These are phyloP conservation scores for Penicillium sp. DNA, from an alignment of 2,329 filamentous ascomycete genomes.

Conservation along the genomic window DNA sequence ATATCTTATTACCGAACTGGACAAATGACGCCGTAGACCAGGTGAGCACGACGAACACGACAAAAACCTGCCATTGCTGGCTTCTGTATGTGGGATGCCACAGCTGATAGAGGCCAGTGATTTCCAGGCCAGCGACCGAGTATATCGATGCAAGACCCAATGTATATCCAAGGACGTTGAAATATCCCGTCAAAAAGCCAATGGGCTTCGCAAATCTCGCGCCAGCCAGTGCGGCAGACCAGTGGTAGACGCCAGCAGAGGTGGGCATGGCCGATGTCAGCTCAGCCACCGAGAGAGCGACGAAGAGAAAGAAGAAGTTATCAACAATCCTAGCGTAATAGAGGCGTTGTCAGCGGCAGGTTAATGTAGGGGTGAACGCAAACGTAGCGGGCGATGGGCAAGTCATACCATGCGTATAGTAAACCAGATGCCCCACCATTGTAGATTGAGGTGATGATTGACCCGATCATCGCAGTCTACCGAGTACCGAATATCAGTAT, in stretches of 20 bases:
- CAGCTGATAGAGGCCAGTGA: constrained; percentile 11
- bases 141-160: constrained; percentile 10
- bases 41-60: constrained; percentile 10
- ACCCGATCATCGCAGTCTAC: constrained; percentile 11
- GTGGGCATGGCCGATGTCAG: constrained; percentile 13
- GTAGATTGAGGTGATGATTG: constrained; percentile 10
- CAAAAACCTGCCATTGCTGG: constrained; percentile 9
- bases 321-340: constrained; percentile 6
- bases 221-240: constrained; percentile 10
- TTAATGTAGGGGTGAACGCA: not conserved
- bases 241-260: constrained; percentile 10
- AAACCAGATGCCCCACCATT: constrained; percentile 10
- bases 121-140: constrained; percentile 6
- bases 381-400: not conserved
- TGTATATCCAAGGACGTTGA: constrained; percentile 10
- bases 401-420: constrained; percentile 6
- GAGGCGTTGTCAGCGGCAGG: not conserved
- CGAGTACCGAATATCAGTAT: not conserved
- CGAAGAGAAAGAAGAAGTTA: constrained; percentile 12
- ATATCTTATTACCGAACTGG: constrained; percentile 10
- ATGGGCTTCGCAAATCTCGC: constrained; percentile 6
- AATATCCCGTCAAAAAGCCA: constrained; percentile 8
- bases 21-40: constrained; percentile 10
- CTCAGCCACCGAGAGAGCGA: constrained; percentile 11
- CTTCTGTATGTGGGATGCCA: constrained; percentile 3